These are phyloP conservation scores for Fusarium temperatum DNA, from an alignment of 2,329 filamentous ascomycete genomes.

Conservation along the genomic window DNA sequence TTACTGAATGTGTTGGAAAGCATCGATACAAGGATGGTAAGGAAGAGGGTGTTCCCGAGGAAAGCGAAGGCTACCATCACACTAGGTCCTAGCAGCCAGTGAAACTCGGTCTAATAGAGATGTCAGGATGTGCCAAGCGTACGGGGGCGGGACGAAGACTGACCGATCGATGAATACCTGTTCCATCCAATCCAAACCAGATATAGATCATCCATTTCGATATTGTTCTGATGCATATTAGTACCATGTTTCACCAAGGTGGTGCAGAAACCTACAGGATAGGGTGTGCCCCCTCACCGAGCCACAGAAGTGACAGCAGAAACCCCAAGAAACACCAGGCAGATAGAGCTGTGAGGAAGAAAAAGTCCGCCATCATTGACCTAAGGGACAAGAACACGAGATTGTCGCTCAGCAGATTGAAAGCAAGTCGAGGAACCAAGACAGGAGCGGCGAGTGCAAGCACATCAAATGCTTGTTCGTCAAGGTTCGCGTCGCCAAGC, in stretches of 20 bases:
- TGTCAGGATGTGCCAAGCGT: constrained; percentile 4
- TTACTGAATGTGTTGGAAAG: constrained; percentile 84
- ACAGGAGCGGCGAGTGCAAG: constrained; percentile 83
- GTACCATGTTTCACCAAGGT: neutral
- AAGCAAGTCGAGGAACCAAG: constrained; percentile 80
- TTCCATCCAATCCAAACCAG: constrained; percentile 87
- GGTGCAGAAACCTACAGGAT: constrained; percentile 57
- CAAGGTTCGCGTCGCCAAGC: constrained; percentile 56
- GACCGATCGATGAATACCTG: constrained; percentile 67
- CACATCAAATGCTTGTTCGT: constrained; percentile 77
- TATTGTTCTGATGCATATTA: constrained; percentile 63
- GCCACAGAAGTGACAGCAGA: constrained; percentile 80
- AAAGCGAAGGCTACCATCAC: constrained; percentile 88
- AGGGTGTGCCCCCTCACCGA: constrained; percentile 70
- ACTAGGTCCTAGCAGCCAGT: constrained; percentile 79
- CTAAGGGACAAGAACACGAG: constrained; percentile 82
- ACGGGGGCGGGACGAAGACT: constrained; percentile 29
- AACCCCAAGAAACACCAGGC: constrained; percentile 88
- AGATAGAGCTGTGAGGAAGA: constrained; percentile 77
- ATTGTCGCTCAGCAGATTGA: constrained; percentile 85
- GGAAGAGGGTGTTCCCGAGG: constrained; percentile 84
- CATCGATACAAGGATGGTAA: constrained; percentile 90
- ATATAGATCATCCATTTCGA: constrained; percentile 94
- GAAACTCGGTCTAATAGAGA: constrained; percentile 68
- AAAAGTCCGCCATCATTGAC: constrained; percentile 88